Conservation (phyloP, 1,139 yeast genomes). For the Candida dubliniensis region DNA sequence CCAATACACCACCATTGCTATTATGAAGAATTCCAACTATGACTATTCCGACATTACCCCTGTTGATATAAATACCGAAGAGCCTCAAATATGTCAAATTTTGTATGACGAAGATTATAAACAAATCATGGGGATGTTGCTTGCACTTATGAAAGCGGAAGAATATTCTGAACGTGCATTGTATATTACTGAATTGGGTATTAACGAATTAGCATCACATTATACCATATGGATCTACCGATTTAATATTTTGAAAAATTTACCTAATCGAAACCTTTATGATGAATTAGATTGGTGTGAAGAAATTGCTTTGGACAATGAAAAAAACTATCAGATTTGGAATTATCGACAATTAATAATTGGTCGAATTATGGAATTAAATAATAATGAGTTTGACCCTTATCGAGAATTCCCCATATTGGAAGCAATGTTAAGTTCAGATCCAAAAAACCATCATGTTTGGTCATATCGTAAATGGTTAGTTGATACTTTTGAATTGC, state of each 20-base stretch:
- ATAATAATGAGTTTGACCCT: conserved; percentile 33
- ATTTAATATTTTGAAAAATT: conserved; percentile 48
- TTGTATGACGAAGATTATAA: conserved; percentile 74
- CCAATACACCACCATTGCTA: too few relatives aligned
- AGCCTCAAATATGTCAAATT: conserved; percentile 67
- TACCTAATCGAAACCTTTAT: conserved; percentile 36
- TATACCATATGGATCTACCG: conserved; percentile 90
- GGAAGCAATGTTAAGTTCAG: conserved; percentile 68
- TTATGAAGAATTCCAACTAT: conserved; percentile 13
- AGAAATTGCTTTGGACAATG: conserved; percentile 66
- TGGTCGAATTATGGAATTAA: conserved; percentile 27
- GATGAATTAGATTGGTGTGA: conserved; percentile 79
- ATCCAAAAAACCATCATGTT: conserved; percentile 89
- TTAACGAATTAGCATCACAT: conserved; percentile 79
- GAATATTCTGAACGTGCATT: conserved; percentile 77
- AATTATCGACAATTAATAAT: conserved; percentile 74
- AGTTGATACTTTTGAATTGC: conserved; percentile 53
- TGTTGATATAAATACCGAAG: conserved; percentile 43
- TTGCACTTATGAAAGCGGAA: conserved; percentile 57
- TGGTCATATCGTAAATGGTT: conserved; percentile 93
- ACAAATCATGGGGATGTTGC: conserved; percentile 56
- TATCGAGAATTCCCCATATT: conserved; percentile 64
- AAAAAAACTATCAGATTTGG: conserved; percentile 96
- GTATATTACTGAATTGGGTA: conserved; percentile 60
- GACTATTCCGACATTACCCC: conserved; percentile 44